phyloP scores from a whole-genome alignment of 2,329 filamentous ascomycete species.

The Madurella mycetomatis region DNA sequence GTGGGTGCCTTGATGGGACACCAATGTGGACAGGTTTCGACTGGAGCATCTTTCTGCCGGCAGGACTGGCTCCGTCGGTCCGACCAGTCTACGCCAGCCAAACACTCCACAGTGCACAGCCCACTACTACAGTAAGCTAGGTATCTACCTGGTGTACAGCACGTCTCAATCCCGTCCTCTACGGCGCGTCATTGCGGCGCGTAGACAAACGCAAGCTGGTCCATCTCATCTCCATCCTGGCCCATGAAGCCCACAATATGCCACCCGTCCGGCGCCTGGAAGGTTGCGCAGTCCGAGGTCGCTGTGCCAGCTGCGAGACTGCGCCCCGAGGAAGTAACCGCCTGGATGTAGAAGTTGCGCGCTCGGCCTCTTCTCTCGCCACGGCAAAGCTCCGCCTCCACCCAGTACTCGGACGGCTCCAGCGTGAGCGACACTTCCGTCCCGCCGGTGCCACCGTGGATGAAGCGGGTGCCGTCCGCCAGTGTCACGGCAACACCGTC shows the following conservation, averaged over 20 bases:
- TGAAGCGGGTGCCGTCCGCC: slow-evolving; percentile 43
- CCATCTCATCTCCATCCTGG: slow-evolving; percentile 50
- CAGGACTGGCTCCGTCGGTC: too few relatives aligned
- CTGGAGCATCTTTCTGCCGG: background rate
- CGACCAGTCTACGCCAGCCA: too few relatives aligned
- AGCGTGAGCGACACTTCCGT: slow-evolving; percentile 39
- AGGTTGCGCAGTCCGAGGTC: slow-evolving; percentile 45
- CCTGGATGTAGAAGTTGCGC: slow-evolving; percentile 53
- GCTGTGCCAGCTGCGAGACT: slow-evolving; percentile 41
- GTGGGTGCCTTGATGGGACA: background rate
- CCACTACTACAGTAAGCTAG: too few relatives aligned
- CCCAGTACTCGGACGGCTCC: slow-evolving; percentile 45
- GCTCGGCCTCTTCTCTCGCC: slow-evolving; percentile 42
- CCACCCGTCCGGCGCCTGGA: slow-evolving; percentile 45
- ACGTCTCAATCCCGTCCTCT: slow-evolving; percentile 7
- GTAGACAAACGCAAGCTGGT: slow-evolving; percentile 49
- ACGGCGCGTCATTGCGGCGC: slow-evolving; percentile 33
- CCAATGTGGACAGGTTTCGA: background rate
- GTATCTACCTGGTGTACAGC: too few relatives aligned
- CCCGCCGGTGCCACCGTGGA: slow-evolving; percentile 53
- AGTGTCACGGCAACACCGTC: slow-evolving; percentile 48
- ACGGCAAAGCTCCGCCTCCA: slow-evolving; percentile 45
- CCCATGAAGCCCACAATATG: slow-evolving; percentile 52
- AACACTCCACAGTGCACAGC: too few relatives aligned
- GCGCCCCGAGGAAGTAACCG: slow-evolving; percentile 47